phyloP scores from a whole-genome alignment of 1,139 yeast species.

The Kluyveromyces marxianus region DNA sequence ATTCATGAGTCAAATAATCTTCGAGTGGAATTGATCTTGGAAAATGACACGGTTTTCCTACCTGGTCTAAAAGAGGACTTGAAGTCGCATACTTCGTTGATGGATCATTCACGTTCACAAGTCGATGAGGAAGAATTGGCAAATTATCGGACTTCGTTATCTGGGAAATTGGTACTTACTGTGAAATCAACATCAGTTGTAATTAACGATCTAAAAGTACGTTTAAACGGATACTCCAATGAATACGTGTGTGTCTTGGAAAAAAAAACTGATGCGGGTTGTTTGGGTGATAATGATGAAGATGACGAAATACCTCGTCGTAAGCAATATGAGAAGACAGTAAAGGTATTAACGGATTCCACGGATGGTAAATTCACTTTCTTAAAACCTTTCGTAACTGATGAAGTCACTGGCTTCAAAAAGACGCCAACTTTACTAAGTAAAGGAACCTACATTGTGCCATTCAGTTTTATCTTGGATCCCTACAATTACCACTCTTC shows the following conservation, averaged over 20 bases:
- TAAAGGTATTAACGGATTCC: constrained; percentile 1
- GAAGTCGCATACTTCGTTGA: constrained; percentile 1
- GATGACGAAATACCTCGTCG: neutral
- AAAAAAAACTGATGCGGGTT: neutral
- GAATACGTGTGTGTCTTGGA: constrained; percentile 6
- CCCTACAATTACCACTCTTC: constrained; percentile 17
- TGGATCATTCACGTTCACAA: neutral
- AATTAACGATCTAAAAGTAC: constrained; percentile 7
- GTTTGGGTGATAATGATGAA: neutral
- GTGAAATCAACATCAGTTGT: constrained; percentile 7
- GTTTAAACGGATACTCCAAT: constrained; percentile 10
- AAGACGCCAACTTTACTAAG: constrained; percentile 7
- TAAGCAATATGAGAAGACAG: neutral
- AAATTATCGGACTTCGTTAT: constrained; percentile 3
- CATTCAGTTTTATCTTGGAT: constrained; percentile 16
- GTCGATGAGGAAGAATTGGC: constrained; percentile 4
- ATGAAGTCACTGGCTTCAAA: constrained; percentile 7
- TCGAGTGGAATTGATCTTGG: constrained; percentile 7
- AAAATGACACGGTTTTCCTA: constrained; percentile 5
- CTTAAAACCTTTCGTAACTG: constrained; percentile 9
- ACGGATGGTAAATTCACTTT: neutral
- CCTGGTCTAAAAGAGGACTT: constrained; percentile 6
- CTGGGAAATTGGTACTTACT: constrained; percentile 9
- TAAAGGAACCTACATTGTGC: constrained; percentile 16
- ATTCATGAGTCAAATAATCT: constrained; percentile 7